These are phyloP conservation scores for Penicillium verrucosum DNA, from an alignment of 2,329 filamentous ascomycete species.

Conservation along the genomic window DNA sequence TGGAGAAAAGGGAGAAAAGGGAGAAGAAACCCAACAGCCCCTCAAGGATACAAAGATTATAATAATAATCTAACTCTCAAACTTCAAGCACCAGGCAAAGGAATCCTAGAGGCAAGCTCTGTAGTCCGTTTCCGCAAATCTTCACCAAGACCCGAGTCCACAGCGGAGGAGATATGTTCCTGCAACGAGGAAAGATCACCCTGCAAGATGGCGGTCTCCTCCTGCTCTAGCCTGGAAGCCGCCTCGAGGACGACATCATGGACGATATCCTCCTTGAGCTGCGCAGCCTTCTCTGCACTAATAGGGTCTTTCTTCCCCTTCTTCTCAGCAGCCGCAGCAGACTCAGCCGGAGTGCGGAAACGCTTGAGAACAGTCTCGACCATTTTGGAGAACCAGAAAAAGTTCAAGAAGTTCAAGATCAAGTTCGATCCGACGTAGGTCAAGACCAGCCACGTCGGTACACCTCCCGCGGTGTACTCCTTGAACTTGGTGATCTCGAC, in stretches of 20 bases:
- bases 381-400: constrained; percentile 68
- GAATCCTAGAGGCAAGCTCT: constrained; percentile 16
- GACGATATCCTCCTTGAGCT: constrained; percentile 25
- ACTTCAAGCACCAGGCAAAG: constrained; percentile 13
- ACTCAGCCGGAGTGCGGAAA: constrained; percentile 46
- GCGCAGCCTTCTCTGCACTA: constrained; percentile 11
- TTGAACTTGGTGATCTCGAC: constrained; percentile 52
- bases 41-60: neutral
- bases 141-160: constrained; percentile 80
- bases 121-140: constrained; percentile 59
- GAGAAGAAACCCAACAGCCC: neutral
- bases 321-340: constrained; percentile 23
- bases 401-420: constrained; percentile 60
- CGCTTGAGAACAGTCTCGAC: constrained; percentile 62
- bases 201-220: constrained; percentile 29
- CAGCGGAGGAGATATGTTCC: constrained; percentile 24
- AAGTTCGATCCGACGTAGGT: constrained; percentile 59
- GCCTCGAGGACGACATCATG: constrained; percentile 37
- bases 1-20: neutral
- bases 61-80: neutral
- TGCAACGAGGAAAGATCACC: constrained; percentile 21
- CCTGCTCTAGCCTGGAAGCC: constrained; percentile 28
- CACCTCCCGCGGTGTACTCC: constrained; percentile 33
- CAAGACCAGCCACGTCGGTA: constrained; percentile 59
- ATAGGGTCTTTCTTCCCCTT: constrained; percentile 13